phyloP scores from a whole-genome alignment of 164 flowering plant genomes.

The Warburgia ugandensis region DNA sequence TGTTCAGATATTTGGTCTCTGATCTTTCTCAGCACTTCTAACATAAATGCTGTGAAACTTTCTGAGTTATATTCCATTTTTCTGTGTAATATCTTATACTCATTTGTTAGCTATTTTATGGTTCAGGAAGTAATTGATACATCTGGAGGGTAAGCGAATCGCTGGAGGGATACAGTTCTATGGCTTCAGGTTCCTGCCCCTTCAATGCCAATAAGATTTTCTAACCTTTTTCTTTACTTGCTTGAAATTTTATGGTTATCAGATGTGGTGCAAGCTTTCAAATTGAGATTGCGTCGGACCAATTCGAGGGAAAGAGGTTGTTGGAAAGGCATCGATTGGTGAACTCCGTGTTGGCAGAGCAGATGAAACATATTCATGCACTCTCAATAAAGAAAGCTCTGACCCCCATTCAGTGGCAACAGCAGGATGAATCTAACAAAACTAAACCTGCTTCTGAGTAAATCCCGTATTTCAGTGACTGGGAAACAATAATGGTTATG shows the following conservation, averaged over 20 bases:
- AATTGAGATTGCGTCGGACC: slow-evolving; percentile 75
- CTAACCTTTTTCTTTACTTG: neutral
- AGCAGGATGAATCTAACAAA: slow-evolving; percentile 41
- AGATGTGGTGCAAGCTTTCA: slow-evolving; percentile 94
- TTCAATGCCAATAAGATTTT: neutral
- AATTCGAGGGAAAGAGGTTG: slow-evolving; percentile 88
- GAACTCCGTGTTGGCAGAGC: slow-evolving; percentile 70
- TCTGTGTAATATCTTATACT: neutral
- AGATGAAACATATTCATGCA: slow-evolving; percentile 95
- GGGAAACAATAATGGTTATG: no score
- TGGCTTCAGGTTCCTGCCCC: neutral
- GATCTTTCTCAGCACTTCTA: neutral
- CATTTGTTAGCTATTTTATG: slow-evolving; percentile 9
- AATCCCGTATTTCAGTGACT: no score
- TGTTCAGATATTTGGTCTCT: no score
- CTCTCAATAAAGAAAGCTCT: slow-evolving; percentile 82
- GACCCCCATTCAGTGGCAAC: slow-evolving; percentile 83
- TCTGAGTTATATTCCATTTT: neutral
- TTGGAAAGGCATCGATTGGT: slow-evolving; percentile 90
- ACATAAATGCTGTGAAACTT: neutral
- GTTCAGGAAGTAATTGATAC: slow-evolving; percentile 84
- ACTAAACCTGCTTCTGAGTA: slow-evolving; percentile 27
- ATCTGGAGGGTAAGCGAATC: slow-evolving; percentile 81
- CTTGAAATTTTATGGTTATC: slow-evolving; percentile 7
- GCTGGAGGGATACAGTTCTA: neutral